Conservation (phyloP, 306 rosid species). For the Lithocarpus polystachyus region DNA sequence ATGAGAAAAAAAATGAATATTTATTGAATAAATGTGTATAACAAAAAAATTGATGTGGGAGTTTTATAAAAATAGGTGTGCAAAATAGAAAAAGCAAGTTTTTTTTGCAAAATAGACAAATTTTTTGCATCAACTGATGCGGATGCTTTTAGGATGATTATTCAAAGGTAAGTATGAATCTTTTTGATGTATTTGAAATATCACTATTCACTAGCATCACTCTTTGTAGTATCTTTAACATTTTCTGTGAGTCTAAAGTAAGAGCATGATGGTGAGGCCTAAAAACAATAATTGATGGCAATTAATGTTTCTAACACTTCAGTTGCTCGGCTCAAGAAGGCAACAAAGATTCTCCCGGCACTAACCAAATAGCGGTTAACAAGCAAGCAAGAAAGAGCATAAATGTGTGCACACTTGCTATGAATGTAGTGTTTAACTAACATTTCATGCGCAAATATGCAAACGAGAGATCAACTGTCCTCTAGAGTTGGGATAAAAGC, state of each 20-base stretch:
- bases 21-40: no score
- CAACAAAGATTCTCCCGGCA: not conserved
- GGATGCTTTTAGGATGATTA: not conserved
- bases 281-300: not conserved
- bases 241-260: not conserved
- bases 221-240: no score
- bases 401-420: not conserved
- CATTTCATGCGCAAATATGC: not conserved
- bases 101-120: no score
- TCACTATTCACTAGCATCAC: no score
- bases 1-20: no score
- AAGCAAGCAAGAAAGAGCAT: not conserved
- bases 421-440: not conserved
- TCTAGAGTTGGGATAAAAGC: not conserved
- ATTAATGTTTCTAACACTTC: not conserved
- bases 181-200: not conserved
- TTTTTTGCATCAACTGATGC: no score
- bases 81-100: no score
- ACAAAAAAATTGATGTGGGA: no score
- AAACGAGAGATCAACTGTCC: no score
- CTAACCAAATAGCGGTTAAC: not conserved
- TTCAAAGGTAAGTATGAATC: conserved; percentile 34
- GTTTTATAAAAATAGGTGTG: no score
- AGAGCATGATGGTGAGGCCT: not conserved
- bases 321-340: not conserved